Base-by-base conservation (phyloP, 2,329 filamentous ascomycete species). In the Xylariaceae sp. region DNA sequence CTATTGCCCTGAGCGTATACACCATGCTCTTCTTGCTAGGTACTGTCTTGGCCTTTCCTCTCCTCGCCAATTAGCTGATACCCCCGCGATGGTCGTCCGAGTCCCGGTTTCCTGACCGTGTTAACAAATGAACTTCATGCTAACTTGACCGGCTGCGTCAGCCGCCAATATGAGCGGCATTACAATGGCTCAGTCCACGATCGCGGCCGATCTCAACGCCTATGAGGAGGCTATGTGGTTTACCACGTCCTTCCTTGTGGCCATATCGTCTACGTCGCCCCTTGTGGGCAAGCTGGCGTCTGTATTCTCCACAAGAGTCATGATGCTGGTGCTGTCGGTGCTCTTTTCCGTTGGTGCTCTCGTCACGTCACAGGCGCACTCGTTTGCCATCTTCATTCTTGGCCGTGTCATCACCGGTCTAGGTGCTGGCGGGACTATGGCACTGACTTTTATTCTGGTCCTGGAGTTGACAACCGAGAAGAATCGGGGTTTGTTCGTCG, bases 201-300 rank as follows among this genome's bases (percentile, higher is more conserved):
- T 95, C 64, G 89, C 90, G 1, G 82, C 81, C 6, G 89, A 93
- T 64, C 78, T 95, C 1, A 80, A 89, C 73, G 84, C 88, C 1
- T 92, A 90, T 68, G 84, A 86, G 58, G 77, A 85, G 57, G 86
- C 85, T 42, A 88, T 85, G 72, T 95, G 90, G 90, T 91, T 94
- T 71, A 91, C 88, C 6, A 90, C 88, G 37, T 80, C 87, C 2
- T 95, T 90, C 70, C 78, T 94, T 52, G 80, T 83, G 62, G 72
- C 76, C 66, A 78, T 80, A 81, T 90, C 81, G 34, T 80, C 79
- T 10, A 73, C 89, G 10, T 83, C 87, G 0, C 89, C 90, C 0
- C 73, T 95, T 1, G 80, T 84, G 45, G 90, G 90, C 5, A 85
- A 89, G 15, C 76, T 95, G 1, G 84, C 86, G 51, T 84, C 86